phyloP scores from a whole-genome alignment of 495 filamentous ascomycete species.

The Xanthoparmelia taractica region DNA sequence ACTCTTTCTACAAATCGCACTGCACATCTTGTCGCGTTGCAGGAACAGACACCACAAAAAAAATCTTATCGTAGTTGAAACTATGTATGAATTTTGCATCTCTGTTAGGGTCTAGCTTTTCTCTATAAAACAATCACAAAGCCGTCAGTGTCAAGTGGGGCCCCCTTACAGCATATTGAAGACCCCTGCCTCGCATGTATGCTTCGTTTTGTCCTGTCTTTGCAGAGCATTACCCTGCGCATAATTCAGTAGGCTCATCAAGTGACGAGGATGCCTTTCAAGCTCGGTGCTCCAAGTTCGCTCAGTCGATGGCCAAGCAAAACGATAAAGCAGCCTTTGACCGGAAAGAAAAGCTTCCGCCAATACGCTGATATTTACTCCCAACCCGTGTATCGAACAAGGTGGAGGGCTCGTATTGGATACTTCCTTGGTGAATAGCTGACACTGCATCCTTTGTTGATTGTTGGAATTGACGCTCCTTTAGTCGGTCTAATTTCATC shows the following conservation, averaged over 20 bases:
- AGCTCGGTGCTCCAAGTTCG: background rate
- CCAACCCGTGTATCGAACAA: background rate
- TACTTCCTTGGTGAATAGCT: background rate
- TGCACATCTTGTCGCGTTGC: too few relatives aligned
- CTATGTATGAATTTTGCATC: too few relatives aligned
- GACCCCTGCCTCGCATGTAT: background rate
- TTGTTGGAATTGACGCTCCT: background rate
- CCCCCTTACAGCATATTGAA: too few relatives aligned
- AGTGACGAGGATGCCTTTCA: background rate
- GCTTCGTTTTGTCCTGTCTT: background rate
- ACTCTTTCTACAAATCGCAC: too few relatives aligned
- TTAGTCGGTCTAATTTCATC: background rate
- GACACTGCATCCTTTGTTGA: background rate
- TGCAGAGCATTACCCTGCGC: background rate
- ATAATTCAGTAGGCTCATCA: background rate
- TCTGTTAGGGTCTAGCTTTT: too few relatives aligned
- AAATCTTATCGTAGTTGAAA: too few relatives aligned
- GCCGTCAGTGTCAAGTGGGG: too few relatives aligned
- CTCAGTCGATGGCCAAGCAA: constrained; percentile 1
- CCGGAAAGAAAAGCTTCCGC: background rate
- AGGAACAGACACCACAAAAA: too few relatives aligned
- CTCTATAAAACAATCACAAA: too few relatives aligned
- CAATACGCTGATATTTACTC: background rate
- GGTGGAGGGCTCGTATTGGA: background rate
- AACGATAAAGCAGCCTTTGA: background rate